Percentiles rank a stretch among this genome's conserved stretches.
Conservation (phyloP, 129 eudicot species). For the Calendula officinalis region DNA sequence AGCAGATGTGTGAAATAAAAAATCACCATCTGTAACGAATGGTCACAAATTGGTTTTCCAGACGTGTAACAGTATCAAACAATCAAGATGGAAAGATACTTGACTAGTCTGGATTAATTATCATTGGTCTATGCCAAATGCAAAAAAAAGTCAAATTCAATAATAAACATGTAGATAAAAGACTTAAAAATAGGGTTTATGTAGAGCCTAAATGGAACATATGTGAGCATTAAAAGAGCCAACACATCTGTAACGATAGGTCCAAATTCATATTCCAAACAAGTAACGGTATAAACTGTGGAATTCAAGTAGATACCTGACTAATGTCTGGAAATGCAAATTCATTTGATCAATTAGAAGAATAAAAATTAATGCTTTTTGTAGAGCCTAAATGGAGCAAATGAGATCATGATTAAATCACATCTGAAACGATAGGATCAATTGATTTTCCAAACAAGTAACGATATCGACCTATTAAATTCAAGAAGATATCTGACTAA, state of each 20-base stretch:
- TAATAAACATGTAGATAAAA: background rate
- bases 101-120: conserved; percentile 41
- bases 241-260: conserved; percentile 58
- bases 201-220: conserved; percentile 50
- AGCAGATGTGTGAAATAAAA: conserved; percentile 34
- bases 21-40: conserved; percentile 50
- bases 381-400: conserved; percentile 39
- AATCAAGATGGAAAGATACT: conserved; percentile 33
- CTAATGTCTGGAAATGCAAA: conserved; percentile 29
- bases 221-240: conserved; percentile 23
- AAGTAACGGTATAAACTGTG: conserved; percentile 42
- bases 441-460: conserved; percentile 41
- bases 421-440: conserved; percentile 46
- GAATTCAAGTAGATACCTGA: conserved; percentile 33
- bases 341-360: too few species aligned
- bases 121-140: background rate
- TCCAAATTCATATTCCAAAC: conserved; percentile 40
- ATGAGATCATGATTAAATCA: conserved; percentile 17
- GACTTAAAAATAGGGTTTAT: background rate
- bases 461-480: conserved; percentile 34
- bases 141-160: background rate
- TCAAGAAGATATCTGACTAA: conserved; percentile 36
- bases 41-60: conserved; percentile 38
- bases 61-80: conserved; percentile 53
- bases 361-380: background rate